These are phyloP conservation scores for Aurantiochytrium sp. DNA, from an alignment of 108 stramenopile species.

Conservation along the genomic window DNA sequence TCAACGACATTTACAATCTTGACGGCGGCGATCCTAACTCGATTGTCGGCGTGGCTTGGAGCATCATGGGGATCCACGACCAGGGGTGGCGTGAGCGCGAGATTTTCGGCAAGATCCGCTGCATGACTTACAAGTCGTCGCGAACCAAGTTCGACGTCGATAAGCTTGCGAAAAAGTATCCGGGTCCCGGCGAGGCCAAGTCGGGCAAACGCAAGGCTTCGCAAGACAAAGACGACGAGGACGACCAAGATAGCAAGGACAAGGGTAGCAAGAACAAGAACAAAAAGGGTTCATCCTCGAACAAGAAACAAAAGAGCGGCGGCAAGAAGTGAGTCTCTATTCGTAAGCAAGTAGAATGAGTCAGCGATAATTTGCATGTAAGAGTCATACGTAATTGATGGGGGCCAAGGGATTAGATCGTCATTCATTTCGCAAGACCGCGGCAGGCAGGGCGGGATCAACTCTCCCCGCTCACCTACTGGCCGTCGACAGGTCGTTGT, in stretches of 20 bases:
- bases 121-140: constrained; percentile 95
- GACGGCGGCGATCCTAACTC: constrained; percentile 97
- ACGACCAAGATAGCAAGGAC: neutral
- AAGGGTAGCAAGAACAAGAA: neutral
- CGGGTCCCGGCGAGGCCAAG: neutral
- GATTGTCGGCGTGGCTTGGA: constrained; percentile 93
- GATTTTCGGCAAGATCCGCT: constrained; percentile 92
- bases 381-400: no score
- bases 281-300: neutral
- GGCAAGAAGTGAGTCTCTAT: neutral
- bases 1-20: constrained; percentile 92
- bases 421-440: no score
- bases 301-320: neutral
- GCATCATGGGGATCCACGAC: constrained; percentile 92
- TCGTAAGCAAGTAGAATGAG: no score
- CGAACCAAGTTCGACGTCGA: constrained; percentile 85
- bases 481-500: neutral
- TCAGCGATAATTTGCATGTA: no score
- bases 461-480: no score
- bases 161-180: constrained; percentile 64
- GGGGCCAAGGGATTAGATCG: no score
- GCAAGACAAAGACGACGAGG: neutral
- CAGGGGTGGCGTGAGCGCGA: constrained; percentile 81
- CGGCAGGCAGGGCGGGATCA: no score
- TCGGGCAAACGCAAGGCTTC: neutral